These are phyloP conservation scores for Tetrahymena thermophila DNA, from an alignment of 73 alveolate genomes.

Conservation along the genomic window DNA sequence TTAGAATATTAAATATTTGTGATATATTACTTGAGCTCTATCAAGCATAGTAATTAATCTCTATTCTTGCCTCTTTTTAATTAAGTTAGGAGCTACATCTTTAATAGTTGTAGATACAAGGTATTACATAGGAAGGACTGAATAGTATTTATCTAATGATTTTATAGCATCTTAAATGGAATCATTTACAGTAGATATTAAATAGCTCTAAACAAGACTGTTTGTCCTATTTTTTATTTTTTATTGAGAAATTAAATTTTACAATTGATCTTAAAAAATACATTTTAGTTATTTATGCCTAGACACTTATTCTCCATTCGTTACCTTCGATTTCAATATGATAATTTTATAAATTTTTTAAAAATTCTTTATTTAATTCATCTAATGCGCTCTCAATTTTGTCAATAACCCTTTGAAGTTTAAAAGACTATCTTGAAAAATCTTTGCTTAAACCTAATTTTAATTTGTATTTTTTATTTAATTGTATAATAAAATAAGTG, in stretches of 20 bases:
- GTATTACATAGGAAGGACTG: not conserved
- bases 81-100: not conserved
- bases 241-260: not conserved
- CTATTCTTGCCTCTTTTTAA: not conserved
- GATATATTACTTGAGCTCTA: not conserved
- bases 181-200: not conserved
- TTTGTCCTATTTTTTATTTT: not conserved
- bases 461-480: not conserved
- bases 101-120: not conserved
- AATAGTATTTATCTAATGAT: not conserved
- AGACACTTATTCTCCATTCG: not conserved
- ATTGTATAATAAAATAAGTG: not conserved
- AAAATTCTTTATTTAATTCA: not conserved
- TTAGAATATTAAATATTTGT: not conserved
- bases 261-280: not conserved
- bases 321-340: not conserved
- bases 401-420: not conserved
- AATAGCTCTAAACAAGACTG: not conserved
- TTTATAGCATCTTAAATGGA: not conserved
- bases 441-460: not conserved
- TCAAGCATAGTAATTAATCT: not conserved
- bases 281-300: not conserved
- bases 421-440: not conserved
- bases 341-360: not conserved
- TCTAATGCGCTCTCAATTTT: not conserved